Percentiles rank a stretch among this genome's conserved stretches.
phyloP scores from a whole-genome alignment of 768 basidiomycete genomes.

The Phlebiopsis flavidoalba region DNA sequence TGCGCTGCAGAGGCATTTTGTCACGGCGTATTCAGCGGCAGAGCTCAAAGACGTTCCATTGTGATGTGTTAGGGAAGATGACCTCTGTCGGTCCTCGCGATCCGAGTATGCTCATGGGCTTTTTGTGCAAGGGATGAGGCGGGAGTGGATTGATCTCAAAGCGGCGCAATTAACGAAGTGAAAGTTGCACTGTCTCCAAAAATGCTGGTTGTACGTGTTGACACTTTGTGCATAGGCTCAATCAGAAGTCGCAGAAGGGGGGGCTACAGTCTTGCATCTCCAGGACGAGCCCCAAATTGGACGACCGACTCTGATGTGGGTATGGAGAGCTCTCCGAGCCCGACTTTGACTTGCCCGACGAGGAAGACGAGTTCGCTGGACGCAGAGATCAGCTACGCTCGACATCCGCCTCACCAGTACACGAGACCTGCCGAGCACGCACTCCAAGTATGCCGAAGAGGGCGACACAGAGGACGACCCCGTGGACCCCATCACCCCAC shows the following conservation, averaged over 20 bases:
- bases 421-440: conserved; percentile 17
- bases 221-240: conserved; percentile 31
- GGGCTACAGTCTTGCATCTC: conserved; percentile 72
- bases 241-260: conserved; percentile 35
- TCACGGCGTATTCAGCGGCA: conserved; percentile 60
- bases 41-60: conserved; percentile 92
- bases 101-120: conserved; percentile 96
- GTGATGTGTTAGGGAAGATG: conserved; percentile 96
- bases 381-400: conserved; percentile 33
- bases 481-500: conserved; percentile 65
- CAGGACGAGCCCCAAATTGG: conserved; percentile 90
- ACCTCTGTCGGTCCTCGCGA: conserved; percentile 83
- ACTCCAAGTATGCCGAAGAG: conserved; percentile 39
- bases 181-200: conserved; percentile 22
- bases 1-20: conserved; percentile 55
- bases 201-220: background rate
- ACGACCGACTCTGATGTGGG: conserved; percentile 72
- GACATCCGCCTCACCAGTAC: conserved; percentile 9
- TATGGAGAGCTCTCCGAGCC: conserved; percentile 78
- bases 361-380: conserved; percentile 52
- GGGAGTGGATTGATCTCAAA: conserved; percentile 86
- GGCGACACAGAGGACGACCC: conserved; percentile 70
- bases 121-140: conserved; percentile 75
- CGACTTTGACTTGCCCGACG: conserved; percentile 58
- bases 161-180: conserved; percentile 66